These are phyloP conservation scores for Tephrocybe sp. DNA, from an alignment of 768 basidiomycete species.

Conservation along the genomic window DNA sequence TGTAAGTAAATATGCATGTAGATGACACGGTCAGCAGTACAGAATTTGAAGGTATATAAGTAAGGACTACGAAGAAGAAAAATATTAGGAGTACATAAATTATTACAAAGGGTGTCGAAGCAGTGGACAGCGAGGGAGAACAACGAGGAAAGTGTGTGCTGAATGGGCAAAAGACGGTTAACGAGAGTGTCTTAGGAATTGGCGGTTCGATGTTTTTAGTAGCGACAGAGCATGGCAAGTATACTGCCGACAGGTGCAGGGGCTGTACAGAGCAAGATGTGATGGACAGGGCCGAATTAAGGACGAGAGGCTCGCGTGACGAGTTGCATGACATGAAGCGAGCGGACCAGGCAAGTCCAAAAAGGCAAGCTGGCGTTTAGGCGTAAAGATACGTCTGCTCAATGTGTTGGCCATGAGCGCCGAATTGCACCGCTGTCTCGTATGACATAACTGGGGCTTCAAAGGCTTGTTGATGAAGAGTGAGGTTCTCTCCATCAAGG, in stretches of 20 bases:
- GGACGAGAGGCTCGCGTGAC: too few relatives aligned
- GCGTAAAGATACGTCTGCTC: constrained; percentile 12
- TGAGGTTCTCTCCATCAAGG: constrained; percentile 14
- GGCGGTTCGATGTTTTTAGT: constrained; percentile 7
- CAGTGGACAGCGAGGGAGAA: not conserved
- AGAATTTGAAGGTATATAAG: constrained; percentile 11
- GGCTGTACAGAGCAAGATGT: constrained; percentile 4
- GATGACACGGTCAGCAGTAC: constrained; percentile 8
- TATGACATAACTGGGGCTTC: constrained; percentile 11
- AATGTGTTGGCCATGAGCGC: constrained; percentile 4
- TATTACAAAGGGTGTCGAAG: constrained; percentile 5
- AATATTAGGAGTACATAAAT: constrained; percentile 20
- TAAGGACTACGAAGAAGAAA: not conserved
- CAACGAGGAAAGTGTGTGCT: not conserved
- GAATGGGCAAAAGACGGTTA: not conserved
- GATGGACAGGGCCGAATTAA: too few relatives aligned
- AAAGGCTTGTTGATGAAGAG: constrained; percentile 15
- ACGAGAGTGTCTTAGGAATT: constrained; percentile 4
- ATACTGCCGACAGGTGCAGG: not conserved
- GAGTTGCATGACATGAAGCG: too few relatives aligned
- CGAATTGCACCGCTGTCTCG: constrained; percentile 12
- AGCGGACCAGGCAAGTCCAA: constrained; percentile 2
- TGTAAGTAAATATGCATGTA: constrained; percentile 11
- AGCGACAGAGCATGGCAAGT: constrained; percentile 10
- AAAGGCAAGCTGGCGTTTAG: constrained; percentile 2